These are phyloP conservation scores for Cyberlindnera lachancei DNA, from an alignment of 805 yeast species.

Conservation along the genomic window DNA sequence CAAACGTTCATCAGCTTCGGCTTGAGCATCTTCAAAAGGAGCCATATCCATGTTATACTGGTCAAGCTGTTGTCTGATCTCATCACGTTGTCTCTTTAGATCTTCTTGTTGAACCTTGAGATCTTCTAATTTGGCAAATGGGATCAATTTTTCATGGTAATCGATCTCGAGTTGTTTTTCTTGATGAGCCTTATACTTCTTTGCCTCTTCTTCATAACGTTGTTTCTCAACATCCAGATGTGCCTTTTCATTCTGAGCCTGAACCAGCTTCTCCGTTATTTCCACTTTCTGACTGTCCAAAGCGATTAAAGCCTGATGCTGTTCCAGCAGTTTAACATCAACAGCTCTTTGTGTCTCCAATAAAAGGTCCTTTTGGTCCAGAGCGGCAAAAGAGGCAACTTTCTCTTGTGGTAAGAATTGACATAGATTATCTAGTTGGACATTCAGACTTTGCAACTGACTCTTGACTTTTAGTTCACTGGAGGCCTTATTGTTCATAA, in stretches of 20 bases:
- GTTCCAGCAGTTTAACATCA: slow-evolving; percentile 48
- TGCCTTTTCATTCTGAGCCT: slow-evolving; percentile 16
- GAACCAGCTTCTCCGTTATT: slow-evolving; percentile 29
- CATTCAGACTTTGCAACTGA: slow-evolving; percentile 44
- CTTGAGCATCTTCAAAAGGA: slow-evolving; percentile 17
- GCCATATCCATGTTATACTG: slow-evolving; percentile 18
- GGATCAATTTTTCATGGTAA: slow-evolving; percentile 38
- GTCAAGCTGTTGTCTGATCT: slow-evolving; percentile 22
- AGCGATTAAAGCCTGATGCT: slow-evolving; percentile 49
- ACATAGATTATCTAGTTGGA: slow-evolving; percentile 86
- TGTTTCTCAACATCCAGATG: slow-evolving; percentile 24
- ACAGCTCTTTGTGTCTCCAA: slow-evolving; percentile 77
- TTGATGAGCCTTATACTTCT: slow-evolving; percentile 37
- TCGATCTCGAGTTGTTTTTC: slow-evolving; percentile 39
- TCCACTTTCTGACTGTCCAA: slow-evolving; percentile 38
- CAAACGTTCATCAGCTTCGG: slow-evolving; percentile 19
- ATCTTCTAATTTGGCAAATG: slow-evolving; percentile 41
- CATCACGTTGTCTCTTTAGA: slow-evolving; percentile 21
- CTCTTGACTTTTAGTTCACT: slow-evolving; percentile 40
- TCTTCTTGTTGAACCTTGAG: slow-evolving; percentile 16
- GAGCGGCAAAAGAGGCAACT: slow-evolving; percentile 84
- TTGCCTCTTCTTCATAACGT: slow-evolving; percentile 41
- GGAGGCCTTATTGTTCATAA: slow-evolving; percentile 32
- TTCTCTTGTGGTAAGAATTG: slow-evolving; percentile 94
- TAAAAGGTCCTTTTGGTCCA: slow-evolving; percentile 68